Base-by-base conservation (phyloP, 1,284 basidiomycete species). In the Blastosporella zonata region DNA sequence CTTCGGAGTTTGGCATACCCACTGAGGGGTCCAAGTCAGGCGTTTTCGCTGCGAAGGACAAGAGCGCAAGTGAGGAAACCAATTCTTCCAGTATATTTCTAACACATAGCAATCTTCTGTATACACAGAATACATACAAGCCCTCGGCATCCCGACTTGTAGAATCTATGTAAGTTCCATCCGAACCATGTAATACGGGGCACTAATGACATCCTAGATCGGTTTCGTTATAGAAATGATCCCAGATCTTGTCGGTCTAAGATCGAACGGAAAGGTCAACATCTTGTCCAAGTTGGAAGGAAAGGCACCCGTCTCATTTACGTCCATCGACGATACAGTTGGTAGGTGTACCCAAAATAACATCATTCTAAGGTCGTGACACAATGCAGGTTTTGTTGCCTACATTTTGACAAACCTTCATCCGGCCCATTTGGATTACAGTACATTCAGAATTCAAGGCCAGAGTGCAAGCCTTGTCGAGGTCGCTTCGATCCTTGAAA, bases 371-470 rank as follows among this genome's bases (percentile, higher is more conserved):
- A 15, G 12, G 3, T 18, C 3, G 17, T 36, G 23, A 34, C 17
- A 17, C 3, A 18, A 3, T 35, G 25, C 18, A 54, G 49, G 50
- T 4, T 54, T 52, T 36, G 43, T 49, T 17, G 43, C 53, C 28
- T 44, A 52, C 37, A 20, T 54, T 22, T 29, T 52, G 17, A 52
- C 53, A 17, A 52, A 23, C 23, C 43, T 52, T 2, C 46, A 43
- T 47, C 42, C 46, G 8, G 5, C 22, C 12, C 29, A 46, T 25
- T 27, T 48, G 54, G 51, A 59, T 55, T 60, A 64, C 57, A 64
- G 58, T 56, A 60, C 64, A 57, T 62, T 59, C 48, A 51, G 50
- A 41, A 52, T 55, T 31, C 44, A 52, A 45, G 52, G 46, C 15
- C 42, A 48, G 31, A 47, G 31, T 13, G 36, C 49, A 28, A 54